Conservation (phyloP, 1,284 basidiomycete species). For the Irpex sp. region DNA sequence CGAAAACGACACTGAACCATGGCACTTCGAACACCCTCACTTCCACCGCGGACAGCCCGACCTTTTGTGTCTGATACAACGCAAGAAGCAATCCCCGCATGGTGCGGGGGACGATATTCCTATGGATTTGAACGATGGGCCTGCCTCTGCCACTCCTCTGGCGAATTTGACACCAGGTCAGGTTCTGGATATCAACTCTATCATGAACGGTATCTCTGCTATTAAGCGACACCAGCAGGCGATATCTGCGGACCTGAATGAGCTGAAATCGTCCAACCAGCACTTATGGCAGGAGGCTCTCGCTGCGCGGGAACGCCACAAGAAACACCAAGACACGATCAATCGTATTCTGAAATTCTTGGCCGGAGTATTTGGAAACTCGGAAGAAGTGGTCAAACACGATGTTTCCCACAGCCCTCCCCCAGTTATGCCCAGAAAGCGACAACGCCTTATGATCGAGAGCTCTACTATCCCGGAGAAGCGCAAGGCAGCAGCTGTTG, state of each 20-base stretch:
- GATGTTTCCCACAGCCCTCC: conserved; percentile 32
- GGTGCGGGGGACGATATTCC: conserved; percentile 22
- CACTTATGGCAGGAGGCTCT: conserved; percentile 91
- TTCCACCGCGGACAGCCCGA: conserved; percentile 90
- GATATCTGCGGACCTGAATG: conserved; percentile 84
- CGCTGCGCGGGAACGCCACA: conserved; percentile 72
- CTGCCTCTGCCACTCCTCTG: conserved; percentile 14
- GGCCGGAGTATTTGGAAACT: conserved; percentile 83
- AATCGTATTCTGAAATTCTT: conserved; percentile 93
- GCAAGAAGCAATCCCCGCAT: conserved; percentile 53
- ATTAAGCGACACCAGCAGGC: conserved; percentile 91
- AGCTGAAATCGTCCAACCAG: conserved; percentile 85
- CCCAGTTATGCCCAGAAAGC: conserved; percentile 44
- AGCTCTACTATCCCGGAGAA: conserved; percentile 36
- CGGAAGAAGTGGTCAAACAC: conserved; percentile 37
- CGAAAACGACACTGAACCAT: conserved; percentile 81
- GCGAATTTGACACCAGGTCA: conserved; percentile 38
- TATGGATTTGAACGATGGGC: conserved; percentile 22
- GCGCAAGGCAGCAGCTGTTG: conserved; percentile 31
- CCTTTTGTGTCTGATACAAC: conserved; percentile 83
- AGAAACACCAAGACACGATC: conserved; percentile 96
- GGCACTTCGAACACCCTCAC: conserved; percentile 90
- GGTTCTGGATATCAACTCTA: conserved; percentile 66
- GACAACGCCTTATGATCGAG: conserved; percentile 63
- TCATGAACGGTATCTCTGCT: conserved; percentile 79